A percentile compares a stretch with the other conserved stretches of the same genome.
These are phyloP conservation scores for Ricinus communis DNA, from an alignment of 345 rosid species.

Conservation along the genomic window DNA sequence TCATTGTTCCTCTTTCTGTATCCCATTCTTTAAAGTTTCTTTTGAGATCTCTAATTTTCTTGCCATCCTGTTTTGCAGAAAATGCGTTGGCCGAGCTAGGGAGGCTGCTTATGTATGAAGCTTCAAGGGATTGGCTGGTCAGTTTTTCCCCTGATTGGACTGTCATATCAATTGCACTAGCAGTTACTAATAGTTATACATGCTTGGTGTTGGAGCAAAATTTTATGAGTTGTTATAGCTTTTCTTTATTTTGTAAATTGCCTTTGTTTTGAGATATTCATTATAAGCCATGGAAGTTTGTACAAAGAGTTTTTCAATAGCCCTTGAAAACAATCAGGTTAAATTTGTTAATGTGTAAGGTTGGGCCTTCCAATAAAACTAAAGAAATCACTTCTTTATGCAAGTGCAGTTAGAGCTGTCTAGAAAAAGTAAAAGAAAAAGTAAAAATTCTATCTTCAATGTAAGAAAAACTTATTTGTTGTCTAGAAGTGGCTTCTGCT, in stretches of 20 bases:
- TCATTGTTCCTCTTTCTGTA: too few relatives aligned
- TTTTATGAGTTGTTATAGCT: not conserved
- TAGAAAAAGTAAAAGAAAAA: too few relatives aligned
- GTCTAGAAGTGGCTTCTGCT: not conserved
- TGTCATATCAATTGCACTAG: too few relatives aligned
- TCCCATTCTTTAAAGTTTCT: too few relatives aligned
- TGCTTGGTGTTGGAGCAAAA: not conserved
- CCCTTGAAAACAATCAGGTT: not conserved
- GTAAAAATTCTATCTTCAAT: not conserved
- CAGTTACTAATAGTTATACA: too few relatives aligned
- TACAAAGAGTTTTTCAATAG: not conserved
- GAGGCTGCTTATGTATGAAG: constrained; percentile 85
- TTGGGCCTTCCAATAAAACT: not conserved
- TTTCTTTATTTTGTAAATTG: not conserved
- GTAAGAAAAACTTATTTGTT: not conserved
- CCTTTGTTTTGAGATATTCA: not conserved
- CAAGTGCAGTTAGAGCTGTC: not conserved
- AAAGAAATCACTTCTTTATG: not conserved
- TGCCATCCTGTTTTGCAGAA: constrained; percentile 29
- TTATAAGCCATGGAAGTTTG: not conserved
- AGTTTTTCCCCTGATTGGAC: constrained; percentile 15
- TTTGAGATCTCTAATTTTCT: too few relatives aligned
- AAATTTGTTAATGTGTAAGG: not conserved
- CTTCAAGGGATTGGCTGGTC: constrained; percentile 94
- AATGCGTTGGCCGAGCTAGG: constrained; percentile 94